phyloP scores from a whole-genome alignment of 179 eudicot genomes.

The Carnegiea gigantea region DNA sequence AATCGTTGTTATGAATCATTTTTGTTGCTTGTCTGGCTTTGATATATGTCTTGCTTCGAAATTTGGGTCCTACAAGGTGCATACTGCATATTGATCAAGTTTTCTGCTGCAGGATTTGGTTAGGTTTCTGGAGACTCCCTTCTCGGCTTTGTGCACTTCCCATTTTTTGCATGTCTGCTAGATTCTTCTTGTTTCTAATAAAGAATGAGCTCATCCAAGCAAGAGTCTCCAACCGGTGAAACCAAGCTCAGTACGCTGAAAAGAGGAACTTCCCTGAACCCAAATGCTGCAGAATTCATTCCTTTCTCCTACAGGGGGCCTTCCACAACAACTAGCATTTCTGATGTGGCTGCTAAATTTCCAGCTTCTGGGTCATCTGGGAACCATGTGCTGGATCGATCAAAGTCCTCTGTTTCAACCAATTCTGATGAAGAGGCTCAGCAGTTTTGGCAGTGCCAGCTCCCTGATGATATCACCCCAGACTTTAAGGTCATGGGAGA shows the following conservation, averaged over 20 bases:
- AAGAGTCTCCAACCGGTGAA: slow-evolving; percentile 35
- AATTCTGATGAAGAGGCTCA: slow-evolving; percentile 90
- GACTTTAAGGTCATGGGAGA: slow-evolving; percentile 70
- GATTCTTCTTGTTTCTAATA: slow-evolving; percentile 8
- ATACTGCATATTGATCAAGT: neutral
- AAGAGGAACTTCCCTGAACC: slow-evolving; percentile 61
- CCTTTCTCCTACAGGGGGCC: slow-evolving; percentile 73
- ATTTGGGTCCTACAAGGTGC: slow-evolving; percentile 4
- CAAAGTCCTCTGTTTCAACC: slow-evolving; percentile 72
- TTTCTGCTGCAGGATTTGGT: neutral
- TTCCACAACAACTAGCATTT: slow-evolving; percentile 32
- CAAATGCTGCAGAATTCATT: slow-evolving; percentile 92
- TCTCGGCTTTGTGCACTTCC: neutral
- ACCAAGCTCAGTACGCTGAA: slow-evolving; percentile 27
- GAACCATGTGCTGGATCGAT: slow-evolving; percentile 55
- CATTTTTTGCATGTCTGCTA: slow-evolving; percentile 3
- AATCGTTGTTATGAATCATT: neutral
- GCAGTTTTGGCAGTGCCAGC: slow-evolving; percentile 86
- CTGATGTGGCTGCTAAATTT: slow-evolving; percentile 36
- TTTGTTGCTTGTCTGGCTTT: neutral
- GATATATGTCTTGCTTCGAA: neutral
- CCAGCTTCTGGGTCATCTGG: slow-evolving; percentile 33
- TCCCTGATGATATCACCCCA: slow-evolving; percentile 97
- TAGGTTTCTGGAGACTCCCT: slow-evolving; percentile 6
- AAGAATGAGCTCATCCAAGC: slow-evolving; percentile 47